These are phyloP conservation scores for Pleomassaria siparia DNA, from an alignment of 2,329 filamentous ascomycete genomes.

Conservation along the genomic window DNA sequence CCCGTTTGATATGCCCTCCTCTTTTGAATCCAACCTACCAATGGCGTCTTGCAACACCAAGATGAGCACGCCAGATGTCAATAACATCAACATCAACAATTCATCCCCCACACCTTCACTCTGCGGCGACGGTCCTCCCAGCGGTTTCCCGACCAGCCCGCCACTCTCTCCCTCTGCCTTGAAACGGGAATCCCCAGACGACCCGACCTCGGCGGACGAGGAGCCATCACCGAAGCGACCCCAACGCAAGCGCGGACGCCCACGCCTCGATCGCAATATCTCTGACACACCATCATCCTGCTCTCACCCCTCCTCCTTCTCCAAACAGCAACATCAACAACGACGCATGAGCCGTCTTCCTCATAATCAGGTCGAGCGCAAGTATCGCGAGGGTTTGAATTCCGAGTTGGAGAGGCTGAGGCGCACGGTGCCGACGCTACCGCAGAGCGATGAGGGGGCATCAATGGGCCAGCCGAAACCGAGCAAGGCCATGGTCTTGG, in stretches of 20 bases:
- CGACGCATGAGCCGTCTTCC: slow-evolving; percentile 18
- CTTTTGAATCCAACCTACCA: not conserved
- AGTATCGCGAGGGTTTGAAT: slow-evolving; percentile 32
- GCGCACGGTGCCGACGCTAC: slow-evolving; percentile 30
- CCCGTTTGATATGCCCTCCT: slow-evolving; percentile 11
- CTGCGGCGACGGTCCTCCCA: slow-evolving; percentile 28
- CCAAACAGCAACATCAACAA: slow-evolving; percentile 2
- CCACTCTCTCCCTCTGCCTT: slow-evolving; percentile 29
- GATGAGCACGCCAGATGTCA: not conserved
- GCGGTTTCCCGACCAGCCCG: slow-evolving; percentile 10
- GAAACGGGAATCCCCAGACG: slow-evolving; percentile 34
- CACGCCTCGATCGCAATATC: slow-evolving; percentile 28
- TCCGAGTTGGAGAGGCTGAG: slow-evolving; percentile 32
- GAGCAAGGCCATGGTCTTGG: slow-evolving; percentile 37
- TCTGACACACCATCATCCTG: slow-evolving; percentile 15
- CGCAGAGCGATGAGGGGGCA: slow-evolving; percentile 28
- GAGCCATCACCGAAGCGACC: slow-evolving; percentile 27
- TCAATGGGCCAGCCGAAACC: slow-evolving; percentile 33
- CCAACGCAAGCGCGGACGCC: slow-evolving; percentile 35
- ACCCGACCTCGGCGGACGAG: slow-evolving; percentile 19
- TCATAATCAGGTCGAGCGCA: slow-evolving; percentile 32
- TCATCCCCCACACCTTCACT: slow-evolving; percentile 36
- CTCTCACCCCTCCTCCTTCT: slow-evolving; percentile 11
- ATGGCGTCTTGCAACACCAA: not conserved
- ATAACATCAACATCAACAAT: slow-evolving; percentile 4